Percentiles rank a stretch among this genome's conserved stretches.
phyloP scores from a whole-genome alignment of 306 rosid genomes.

The Carpinus viminea region DNA sequence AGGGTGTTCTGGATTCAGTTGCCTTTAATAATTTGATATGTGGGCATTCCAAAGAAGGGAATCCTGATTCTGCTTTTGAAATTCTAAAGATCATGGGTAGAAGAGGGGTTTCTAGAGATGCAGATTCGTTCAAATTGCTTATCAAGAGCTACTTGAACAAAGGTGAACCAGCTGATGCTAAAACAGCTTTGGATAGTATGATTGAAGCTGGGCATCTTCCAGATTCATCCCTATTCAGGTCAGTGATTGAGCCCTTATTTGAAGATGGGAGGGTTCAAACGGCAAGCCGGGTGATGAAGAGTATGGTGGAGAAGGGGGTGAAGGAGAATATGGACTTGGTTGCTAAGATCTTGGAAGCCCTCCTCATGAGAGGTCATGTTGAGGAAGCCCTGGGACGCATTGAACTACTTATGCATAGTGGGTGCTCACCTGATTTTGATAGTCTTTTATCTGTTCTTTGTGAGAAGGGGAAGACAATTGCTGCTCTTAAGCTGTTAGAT shows the following conservation, averaged over 20 bases:
- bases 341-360: constrained; percentile 82
- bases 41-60: constrained; percentile 89
- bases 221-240: constrained; percentile 62
- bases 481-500: constrained; percentile 84
- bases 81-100: constrained; percentile 82
- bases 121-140: constrained; percentile 67
- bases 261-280: constrained; percentile 89
- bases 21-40: constrained; percentile 77
- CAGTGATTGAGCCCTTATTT: constrained; percentile 75
- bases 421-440: constrained; percentile 59
- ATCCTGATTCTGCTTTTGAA: constrained; percentile 79
- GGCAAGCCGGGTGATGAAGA: constrained; percentile 88
- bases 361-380: constrained; percentile 80
- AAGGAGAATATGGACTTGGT: constrained; percentile 81
- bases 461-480: constrained; percentile 84
- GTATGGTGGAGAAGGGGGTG: constrained; percentile 89
- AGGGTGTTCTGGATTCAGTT: constrained; percentile 67
- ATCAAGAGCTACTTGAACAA: constrained; percentile 74
- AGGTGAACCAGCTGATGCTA: constrained; percentile 92
- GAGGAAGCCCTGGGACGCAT: constrained; percentile 90
- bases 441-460: constrained; percentile 62
- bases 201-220: constrained; percentile 79
- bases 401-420: constrained; percentile 62
- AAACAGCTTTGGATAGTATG: constrained; percentile 84
- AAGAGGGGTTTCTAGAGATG: constrained; percentile 72